These are phyloP conservation scores for Amanita rimosa DNA, from an alignment of 768 basidiomycete genomes.

Conservation along the genomic window DNA sequence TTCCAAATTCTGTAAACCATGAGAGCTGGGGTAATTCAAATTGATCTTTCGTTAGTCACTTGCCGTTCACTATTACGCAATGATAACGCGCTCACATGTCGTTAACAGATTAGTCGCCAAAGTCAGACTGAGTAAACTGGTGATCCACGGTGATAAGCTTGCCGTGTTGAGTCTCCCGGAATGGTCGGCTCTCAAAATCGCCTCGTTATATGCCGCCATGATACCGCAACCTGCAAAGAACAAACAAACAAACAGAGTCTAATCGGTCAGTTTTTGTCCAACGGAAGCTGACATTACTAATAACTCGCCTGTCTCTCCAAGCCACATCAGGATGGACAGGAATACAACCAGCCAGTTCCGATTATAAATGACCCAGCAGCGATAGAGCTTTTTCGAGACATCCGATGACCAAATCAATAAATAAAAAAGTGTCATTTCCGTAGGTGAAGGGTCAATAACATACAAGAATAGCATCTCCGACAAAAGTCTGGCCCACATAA, in stretches of 20 bases:
- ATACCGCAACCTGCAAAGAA: constrained; percentile 21
- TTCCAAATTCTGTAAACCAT: constrained; percentile 27
- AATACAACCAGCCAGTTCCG: constrained; percentile 19
- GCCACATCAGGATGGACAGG: constrained; percentile 21
- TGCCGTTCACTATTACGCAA: neutral
- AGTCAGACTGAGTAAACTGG: constrained; percentile 23
- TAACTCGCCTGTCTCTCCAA: constrained; percentile 22
- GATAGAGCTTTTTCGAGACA: constrained; percentile 20
- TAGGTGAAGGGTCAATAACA: too few species aligned
- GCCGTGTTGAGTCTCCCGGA: constrained; percentile 17
- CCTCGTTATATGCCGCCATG: constrained; percentile 21
- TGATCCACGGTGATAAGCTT: constrained; percentile 23
- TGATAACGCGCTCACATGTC: constrained; percentile 18
- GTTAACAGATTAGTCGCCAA: constrained; percentile 24
- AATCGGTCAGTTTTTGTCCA: neutral
- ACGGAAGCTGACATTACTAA: neutral
- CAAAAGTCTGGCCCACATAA: constrained; percentile 29
- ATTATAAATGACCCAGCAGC: constrained; percentile 26
- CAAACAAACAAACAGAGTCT: too few species aligned
- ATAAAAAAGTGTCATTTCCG: neutral
- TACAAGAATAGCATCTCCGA: constrained; percentile 33
- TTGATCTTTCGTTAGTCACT: neutral
- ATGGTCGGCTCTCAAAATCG: constrained; percentile 13
- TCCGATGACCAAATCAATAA: neutral
- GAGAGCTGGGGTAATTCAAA: constrained; percentile 16